phyloP scores from a whole-genome alignment of 2,329 filamentous ascomycete genomes.

The Penicillium sp. region DNA sequence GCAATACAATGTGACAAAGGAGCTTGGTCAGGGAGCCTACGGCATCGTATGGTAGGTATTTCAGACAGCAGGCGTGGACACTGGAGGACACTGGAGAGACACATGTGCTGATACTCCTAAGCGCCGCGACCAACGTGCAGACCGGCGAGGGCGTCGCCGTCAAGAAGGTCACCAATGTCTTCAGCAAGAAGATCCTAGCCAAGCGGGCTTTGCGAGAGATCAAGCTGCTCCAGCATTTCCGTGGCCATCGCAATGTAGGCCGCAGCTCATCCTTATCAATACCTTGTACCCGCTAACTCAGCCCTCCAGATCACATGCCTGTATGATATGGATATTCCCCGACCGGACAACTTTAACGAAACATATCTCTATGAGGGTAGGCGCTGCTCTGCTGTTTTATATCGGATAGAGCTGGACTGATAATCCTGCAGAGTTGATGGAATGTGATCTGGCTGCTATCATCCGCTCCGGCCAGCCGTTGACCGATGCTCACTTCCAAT shows the following conservation, averaged over 20 bases:
- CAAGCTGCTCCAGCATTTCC: constrained; percentile 97
- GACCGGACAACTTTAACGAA: constrained; percentile 97
- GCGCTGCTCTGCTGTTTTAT: constrained; percentile 24
- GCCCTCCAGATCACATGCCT: constrained; percentile 83
- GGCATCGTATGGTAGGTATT: constrained; percentile 87
- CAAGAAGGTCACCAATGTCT: constrained; percentile 99
- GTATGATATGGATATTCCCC: constrained; percentile 98
- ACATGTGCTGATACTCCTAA: constrained; percentile 38
- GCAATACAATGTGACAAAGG: constrained; percentile 97
- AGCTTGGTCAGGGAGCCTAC: constrained; percentile 96
- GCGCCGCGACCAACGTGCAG: constrained; percentile 87
- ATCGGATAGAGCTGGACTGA: constrained; percentile 9
- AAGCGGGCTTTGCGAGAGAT: constrained; percentile 98
- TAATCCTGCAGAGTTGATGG: constrained; percentile 78
- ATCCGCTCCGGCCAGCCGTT: constrained; percentile 95
- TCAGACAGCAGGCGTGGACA: background rate
- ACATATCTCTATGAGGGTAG: constrained; percentile 97
- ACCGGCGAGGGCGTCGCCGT: constrained; percentile 93
- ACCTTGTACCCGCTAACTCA: constrained; percentile 38
- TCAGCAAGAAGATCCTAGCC: constrained; percentile 99
- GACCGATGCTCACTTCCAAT: constrained; percentile 98
- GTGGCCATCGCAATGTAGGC: constrained; percentile 80
- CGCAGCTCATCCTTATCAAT: constrained; percentile 6
- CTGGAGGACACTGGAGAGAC: background rate
- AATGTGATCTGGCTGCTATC: constrained; percentile 96